Evolutionary conservation across 345 rosid genomes (phyloP).

Genomic region (Atalantia buxifolia): DNA sequence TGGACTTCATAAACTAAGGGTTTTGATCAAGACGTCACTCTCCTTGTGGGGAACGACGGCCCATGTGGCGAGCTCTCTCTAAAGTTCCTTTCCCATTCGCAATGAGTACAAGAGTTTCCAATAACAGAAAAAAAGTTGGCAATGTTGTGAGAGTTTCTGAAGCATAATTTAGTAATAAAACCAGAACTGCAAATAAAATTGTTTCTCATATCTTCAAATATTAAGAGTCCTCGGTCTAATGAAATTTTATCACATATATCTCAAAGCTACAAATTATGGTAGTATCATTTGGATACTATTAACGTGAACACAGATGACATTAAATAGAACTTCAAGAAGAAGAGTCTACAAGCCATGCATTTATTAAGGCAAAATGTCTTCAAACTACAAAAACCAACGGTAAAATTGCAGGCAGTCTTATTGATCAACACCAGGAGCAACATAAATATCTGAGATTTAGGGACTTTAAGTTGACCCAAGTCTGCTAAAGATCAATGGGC

Average conservation of each 20-base stretch:
- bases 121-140: background rate
- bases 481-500: background rate
- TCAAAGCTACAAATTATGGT: too few relatives aligned
- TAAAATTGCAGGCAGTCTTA: background rate
- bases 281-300: background rate
- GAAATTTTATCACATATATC: too few relatives aligned
- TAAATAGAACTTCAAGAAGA: background rate
- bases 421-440: background rate
- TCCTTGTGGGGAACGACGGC: too few relatives aligned
- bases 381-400: background rate
- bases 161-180: background rate
- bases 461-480: background rate
- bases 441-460: background rate
- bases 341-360: background rate
- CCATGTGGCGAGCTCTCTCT: background rate
- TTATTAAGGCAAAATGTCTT: too few relatives aligned
- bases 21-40: background rate
- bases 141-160: background rate
- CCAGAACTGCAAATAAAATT: background rate
- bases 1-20: background rate
- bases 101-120: background rate
- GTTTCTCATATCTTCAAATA: background rate
- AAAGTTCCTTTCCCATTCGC: background rate
- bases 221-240: background rate
- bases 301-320: background rate